Evolutionary conservation across 1,284 basidiomycete species (phyloP).

Genomic region (Coniferiporia sulphurascens): DNA sequence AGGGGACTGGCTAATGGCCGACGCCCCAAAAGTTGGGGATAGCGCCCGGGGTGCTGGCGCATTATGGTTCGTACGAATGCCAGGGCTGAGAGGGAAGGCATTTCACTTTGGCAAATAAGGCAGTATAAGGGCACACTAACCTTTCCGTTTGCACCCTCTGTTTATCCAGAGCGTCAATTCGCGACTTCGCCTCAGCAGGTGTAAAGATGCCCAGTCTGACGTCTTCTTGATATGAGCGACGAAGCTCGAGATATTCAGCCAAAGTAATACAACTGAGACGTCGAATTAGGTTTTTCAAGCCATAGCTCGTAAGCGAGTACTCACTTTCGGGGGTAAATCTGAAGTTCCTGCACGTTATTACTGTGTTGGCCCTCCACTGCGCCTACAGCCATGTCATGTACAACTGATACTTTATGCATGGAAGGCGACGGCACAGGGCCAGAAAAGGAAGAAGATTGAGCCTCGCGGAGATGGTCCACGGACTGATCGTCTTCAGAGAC

Average conservation of each 20-base stretch:
- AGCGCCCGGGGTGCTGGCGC: neutral
- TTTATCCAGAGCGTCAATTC: constrained; percentile 14
- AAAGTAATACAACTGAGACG: neutral
- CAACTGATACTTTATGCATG: constrained; percentile 2
- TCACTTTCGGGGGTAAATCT: neutral
- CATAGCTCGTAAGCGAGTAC: neutral
- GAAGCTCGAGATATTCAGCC: constrained; percentile 13
- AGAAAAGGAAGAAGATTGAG: neutral
- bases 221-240: constrained; percentile 15
- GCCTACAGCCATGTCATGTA: neutral
- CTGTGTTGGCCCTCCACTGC: constrained; percentile 8
- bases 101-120: neutral
- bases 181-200: constrained; percentile 8
- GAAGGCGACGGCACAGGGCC: constrained; percentile 16
- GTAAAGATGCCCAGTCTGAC: constrained; percentile 14
- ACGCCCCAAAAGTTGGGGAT: neutral
- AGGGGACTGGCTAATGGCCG: neutral
- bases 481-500: constrained; percentile 6
- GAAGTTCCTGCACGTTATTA: constrained; percentile 2
- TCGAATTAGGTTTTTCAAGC: neutral
- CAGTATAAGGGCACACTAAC: neutral
- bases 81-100: neutral
- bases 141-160: constrained; percentile 3
- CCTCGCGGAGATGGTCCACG: constrained; percentile 7
- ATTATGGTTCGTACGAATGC: neutral